A percentile compares a stretch with the other conserved stretches of the same genome.
These are phyloP conservation scores for Neurospora sp. DNA, from an alignment of 495 filamentous ascomycete species.

Conservation along the genomic window DNA sequence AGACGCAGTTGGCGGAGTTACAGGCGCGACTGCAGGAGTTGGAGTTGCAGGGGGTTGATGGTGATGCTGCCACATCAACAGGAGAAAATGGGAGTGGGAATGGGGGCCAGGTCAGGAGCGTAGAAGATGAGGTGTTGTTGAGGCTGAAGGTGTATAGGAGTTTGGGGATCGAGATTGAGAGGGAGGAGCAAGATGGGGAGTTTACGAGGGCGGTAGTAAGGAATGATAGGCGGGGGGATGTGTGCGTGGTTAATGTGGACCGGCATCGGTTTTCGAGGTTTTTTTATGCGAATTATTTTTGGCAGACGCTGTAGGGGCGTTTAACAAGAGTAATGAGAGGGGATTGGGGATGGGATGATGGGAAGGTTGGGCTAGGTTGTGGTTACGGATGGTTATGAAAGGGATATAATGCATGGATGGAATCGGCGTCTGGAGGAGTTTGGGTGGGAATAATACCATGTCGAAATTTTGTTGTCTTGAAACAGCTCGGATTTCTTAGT, in stretches of 20 bases:
- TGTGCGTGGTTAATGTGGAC: conserved; percentile 91
- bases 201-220: conserved; percentile 81
- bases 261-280: conserved; percentile 71
- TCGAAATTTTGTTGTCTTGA: not conserved
- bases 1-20: conserved; percentile 69
- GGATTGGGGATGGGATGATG: not conserved
- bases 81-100: not conserved
- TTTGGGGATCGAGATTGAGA: conserved; percentile 80
- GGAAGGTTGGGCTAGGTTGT: not conserved
- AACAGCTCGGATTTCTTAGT: not conserved
- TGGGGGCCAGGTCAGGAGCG: conserved; percentile 11
- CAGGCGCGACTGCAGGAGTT: conserved; percentile 67
- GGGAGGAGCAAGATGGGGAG: conserved; percentile 59
- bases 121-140: conserved; percentile 49
- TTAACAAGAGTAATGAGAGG: not conserved
- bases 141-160: conserved; percentile 86
- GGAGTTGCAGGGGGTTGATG: conserved; percentile 68
- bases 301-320: conserved; percentile 60
- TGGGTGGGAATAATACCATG: not conserved
- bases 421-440: not conserved
- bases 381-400: not conserved
- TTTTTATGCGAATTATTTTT: conserved; percentile 95
- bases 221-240: conserved; percentile 79
- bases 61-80: conserved; percentile 29
- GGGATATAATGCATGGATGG: not conserved